Percentiles rank a stretch among this genome's conserved stretches.
These are phyloP conservation scores for Lichtheimia ramosa DNA, from an alignment of 371 early-diverging fungal genomes.

Conservation along the genomic window DNA sequence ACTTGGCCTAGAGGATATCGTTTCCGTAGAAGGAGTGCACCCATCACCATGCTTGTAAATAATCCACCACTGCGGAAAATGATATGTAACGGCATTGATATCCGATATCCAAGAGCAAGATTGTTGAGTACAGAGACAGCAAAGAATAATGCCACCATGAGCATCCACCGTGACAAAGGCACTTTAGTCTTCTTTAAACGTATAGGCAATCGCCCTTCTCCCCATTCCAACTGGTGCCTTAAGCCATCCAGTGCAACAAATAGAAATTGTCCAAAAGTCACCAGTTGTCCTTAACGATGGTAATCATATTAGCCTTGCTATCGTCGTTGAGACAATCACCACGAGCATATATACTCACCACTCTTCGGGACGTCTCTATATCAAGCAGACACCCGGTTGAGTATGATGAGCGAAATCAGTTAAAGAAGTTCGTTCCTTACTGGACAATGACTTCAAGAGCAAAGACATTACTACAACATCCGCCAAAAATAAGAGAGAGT, in stretches of 20 bases:
- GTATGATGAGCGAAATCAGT: not conserved
- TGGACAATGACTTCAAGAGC: conserved; percentile 76
- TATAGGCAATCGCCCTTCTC: conserved; percentile 42
- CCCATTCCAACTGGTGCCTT: conserved; percentile 60
- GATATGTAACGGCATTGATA: conserved; percentile 88
- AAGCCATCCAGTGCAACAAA: conserved; percentile 78
- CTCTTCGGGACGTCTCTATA: conserved; percentile 71
- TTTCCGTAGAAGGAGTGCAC: conserved; percentile 69
- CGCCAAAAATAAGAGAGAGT: conserved; percentile 77
- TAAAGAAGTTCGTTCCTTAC: conserved; percentile 31
- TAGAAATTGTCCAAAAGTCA: conserved; percentile 85
- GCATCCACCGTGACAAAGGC: conserved; percentile 73
- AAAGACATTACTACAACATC: conserved; percentile 90
- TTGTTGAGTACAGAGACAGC: conserved; percentile 82
- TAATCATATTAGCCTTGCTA: not conserved
- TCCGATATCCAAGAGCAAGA: conserved; percentile 74
- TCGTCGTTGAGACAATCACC: not conserved
- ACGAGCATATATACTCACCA: conserved; percentile 41
- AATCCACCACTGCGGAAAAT: conserved; percentile 86
- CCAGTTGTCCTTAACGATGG: conserved; percentile 57
- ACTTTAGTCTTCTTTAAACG: conserved; percentile 64
- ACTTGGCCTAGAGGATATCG: conserved; percentile 41
- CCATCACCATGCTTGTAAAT: conserved; percentile 83
- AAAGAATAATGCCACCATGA: conserved; percentile 79
- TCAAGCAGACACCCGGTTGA: no score